Evolutionary conservation across 805 yeast species (phyloP).

Genomic region (Candida arabinofermentans): DNA sequence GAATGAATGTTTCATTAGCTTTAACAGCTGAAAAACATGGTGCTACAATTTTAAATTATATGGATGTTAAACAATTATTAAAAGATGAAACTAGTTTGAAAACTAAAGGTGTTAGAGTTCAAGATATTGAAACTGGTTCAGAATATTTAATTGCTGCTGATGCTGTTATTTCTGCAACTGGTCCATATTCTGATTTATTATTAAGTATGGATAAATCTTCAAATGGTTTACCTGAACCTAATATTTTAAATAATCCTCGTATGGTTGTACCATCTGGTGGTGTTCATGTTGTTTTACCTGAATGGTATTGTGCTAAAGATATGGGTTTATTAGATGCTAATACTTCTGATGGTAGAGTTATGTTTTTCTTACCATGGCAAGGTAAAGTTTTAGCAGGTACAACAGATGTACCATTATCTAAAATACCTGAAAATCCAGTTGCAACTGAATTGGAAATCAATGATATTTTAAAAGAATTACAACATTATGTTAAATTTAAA

Average conservation of each 20-base stretch:
- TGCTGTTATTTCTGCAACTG: constrained; percentile 86
- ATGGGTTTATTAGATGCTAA: constrained; percentile 90
- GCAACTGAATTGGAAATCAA: constrained; percentile 87
- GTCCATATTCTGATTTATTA: constrained; percentile 83
- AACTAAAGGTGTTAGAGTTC: constrained; percentile 71
- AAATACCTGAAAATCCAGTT: constrained; percentile 69
- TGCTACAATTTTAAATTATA: constrained; percentile 85
- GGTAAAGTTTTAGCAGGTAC: constrained; percentile 96
- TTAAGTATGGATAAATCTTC: constrained; percentile 82
- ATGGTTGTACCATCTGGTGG: constrained; percentile 96
- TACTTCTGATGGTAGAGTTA: constrained; percentile 92
- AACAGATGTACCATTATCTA: constrained; percentile 81
- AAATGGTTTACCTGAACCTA: constrained; percentile 50
- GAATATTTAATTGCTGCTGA: constrained; percentile 61
- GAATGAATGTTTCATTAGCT: constrained; percentile 85
- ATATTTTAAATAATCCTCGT: constrained; percentile 39
- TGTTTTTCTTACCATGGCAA: constrained; percentile 98
- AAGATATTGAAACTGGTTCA: constrained; percentile 66
- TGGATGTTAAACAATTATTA: constrained; percentile 70
- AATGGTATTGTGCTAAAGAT: constrained; percentile 81
- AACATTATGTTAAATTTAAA: constrained; percentile 83
- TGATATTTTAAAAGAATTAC: constrained; percentile 82
- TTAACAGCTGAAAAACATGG: constrained; percentile 82
- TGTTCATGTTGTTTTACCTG: constrained; percentile 89
- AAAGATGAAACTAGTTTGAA: constrained; percentile 60